Evolutionary conservation across 192 early-diverging fungal species (phyloP), one percentile per base, ranked within the genome.

Genomic region (Umbelopsis sp.): DNA sequence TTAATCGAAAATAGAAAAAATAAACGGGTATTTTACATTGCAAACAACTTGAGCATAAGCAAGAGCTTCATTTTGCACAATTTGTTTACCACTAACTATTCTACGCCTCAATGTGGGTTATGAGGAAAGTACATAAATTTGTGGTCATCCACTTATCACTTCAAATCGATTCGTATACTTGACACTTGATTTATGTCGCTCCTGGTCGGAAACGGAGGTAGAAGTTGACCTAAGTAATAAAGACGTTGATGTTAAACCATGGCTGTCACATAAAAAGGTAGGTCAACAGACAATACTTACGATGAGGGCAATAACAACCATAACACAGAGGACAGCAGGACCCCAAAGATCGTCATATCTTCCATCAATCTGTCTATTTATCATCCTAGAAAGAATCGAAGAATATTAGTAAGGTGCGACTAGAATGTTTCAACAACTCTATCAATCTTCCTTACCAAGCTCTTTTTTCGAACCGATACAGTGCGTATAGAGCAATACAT

Each of bases 271-370:
- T 29, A 36, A 17, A 29, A 12, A 34, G 14, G 56, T 20, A 9
- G 17, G 29, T 62, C 38, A 29, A 20, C 16, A 0, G 29, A 3
- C 12, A 7, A n/a, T 16, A 62, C 56, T 62, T 62, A 72, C 77
- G 68, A 74, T 74, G 36, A 93, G 83, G 1, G 89, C 89, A n/a
- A 71, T 74, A 20, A 93, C 80, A 59, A 95, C 80, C 65, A 90
- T 84, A 36, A 84, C 72, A 71, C 91, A 91, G 52, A 95, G 81
- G 22, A 91, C 65, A 7, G 89, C 90, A 12, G 93, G 93, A n/a
- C 91, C 91, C 41, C 83, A 76, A 22, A 86, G 73, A 74, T 95
- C 92, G 74, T 95, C 93, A 71, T 93, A 94, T 12, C 90, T 88
- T 17, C 91, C 91, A 16, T 70, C 51, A 65, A 78, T 43, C 4